These are phyloP conservation scores for Lactarius pseudohatsudake DNA, from an alignment of 768 basidiomycete genomes.

Conservation along the genomic window DNA sequence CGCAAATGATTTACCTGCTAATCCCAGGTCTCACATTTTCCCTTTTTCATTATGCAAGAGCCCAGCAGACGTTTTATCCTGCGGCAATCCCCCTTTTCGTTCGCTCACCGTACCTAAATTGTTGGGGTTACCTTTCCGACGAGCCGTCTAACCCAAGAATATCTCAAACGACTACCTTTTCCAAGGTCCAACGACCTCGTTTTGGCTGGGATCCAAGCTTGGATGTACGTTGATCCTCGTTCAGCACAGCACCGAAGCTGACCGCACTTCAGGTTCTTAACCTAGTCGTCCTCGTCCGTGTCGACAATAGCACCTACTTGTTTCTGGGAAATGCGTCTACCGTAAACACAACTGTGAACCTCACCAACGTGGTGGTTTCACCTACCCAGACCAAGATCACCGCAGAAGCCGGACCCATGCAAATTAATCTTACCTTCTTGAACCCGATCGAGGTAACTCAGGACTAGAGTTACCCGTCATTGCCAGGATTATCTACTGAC, in stretches of 20 bases:
- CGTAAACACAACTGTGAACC: conserved; percentile 17
- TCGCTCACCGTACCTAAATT: conserved; percentile 32
- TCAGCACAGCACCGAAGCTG: background rate
- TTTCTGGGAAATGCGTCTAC: conserved; percentile 21
- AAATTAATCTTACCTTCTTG: conserved; percentile 40
- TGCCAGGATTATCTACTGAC: background rate
- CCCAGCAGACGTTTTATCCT: conserved; percentile 1
- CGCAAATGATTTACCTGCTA: background rate
- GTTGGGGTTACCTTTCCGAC: conserved; percentile 17
- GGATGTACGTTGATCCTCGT: background rate
- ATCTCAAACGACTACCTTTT: too few species aligned
- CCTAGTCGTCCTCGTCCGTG: conserved; percentile 17
- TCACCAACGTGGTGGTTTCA: conserved; percentile 35
- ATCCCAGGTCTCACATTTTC: background rate
- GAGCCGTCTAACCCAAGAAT: too few species aligned
- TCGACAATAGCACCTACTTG: conserved; percentile 24
- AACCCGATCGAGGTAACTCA: conserved; percentile 40
- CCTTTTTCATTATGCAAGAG: background rate
- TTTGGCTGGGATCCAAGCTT: background rate
- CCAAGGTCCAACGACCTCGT: conserved; percentile 3
- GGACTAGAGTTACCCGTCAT: background rate
- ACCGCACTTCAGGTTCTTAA: conserved; percentile 5
- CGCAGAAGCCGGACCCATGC: conserved; percentile 38
- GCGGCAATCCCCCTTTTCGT: conserved; percentile 31
- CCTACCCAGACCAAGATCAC: conserved; percentile 39